Base-by-base conservation (phyloP, 139 green algal genomes). In the Pseudopediastrum boryanum region DNA sequence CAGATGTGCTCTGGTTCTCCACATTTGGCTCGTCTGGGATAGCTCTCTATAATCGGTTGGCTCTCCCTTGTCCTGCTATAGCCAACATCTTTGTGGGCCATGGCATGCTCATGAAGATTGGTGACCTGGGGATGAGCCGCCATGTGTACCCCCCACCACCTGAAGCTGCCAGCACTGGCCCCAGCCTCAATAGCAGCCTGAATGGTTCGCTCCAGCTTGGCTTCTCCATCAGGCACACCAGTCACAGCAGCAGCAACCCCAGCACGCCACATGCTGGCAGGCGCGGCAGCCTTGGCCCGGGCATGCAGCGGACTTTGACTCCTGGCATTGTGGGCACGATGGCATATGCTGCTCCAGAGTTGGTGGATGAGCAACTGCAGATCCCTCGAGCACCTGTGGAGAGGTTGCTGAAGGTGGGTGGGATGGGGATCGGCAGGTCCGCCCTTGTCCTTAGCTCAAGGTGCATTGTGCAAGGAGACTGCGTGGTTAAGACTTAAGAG, bases 71-170 rank as follows among this genome's bases (percentile, higher is more conserved):
- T n/a, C 21, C 19, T n/a, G n/a, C 61, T n/a, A 43, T 65, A 77
- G 81, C 65, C 19, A 86, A 86, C 52, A 48, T 90, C 25, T 90
- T 90, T 62, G 79, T 90, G 16, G 83, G 86, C 0, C 80, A 90
- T 35, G 84, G 84, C 36, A 76, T 87, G 69, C 48, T 71, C 8
- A 86, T 91, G 85, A 91, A 91, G 80, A 83, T 91, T 35, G 87
- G 87, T 4, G 87, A 91, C 77, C 84, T 91, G 78, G 87, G 87
- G 21, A 91, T 91, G 86, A 83, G 75, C 10, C 81, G 85, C 19
- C 76, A 80, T 2, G 42, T 88, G 4, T 68, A 63, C 56, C 72
- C 56, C 44, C 31, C 71, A 27, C 25, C 67, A 59, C 44, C 41
- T 23, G 67, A 43, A 3, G 16, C 67, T 16, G 67, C 67, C 43